Conservation (phyloP, 1,139 yeast genomes). For the Tardiomyces digboiensis region DNA sequence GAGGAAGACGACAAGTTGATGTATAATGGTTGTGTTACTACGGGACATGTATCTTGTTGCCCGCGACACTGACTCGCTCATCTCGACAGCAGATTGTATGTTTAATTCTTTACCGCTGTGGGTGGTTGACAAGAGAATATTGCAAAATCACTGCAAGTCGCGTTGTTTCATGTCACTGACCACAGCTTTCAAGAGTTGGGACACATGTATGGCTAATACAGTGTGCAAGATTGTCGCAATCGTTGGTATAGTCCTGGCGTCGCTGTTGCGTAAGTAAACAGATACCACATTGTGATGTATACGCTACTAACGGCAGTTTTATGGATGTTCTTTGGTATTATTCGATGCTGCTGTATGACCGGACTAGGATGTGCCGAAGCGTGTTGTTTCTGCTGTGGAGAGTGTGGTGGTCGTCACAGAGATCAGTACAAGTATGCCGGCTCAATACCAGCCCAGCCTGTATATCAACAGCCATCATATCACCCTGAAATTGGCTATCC, state of each 20-base stretch:
- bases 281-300: constrained; percentile 10
- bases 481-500: constrained; percentile 6
- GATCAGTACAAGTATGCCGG: constrained; percentile 2
- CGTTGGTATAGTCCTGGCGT: constrained; percentile 58
- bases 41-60: not conserved
- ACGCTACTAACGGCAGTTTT: constrained; percentile 17
- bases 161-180: not conserved
- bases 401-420: constrained; percentile 8
- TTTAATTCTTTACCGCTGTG: too few relatives aligned
- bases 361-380: constrained; percentile 33
- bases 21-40: not conserved
- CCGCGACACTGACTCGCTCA: not conserved
- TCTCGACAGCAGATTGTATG: not conserved
- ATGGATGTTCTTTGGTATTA: constrained; percentile 32
- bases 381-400: constrained; percentile 35
- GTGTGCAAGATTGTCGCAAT: constrained; percentile 72
- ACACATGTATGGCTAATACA: constrained; percentile 69
- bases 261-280: constrained; percentile 17
- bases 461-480: constrained; percentile 1
- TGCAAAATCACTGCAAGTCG: not conserved
- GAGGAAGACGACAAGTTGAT: too few relatives aligned
- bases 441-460: not conserved
- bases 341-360: constrained; percentile 30
- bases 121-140: not conserved
- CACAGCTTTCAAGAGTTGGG: constrained; percentile 52